phyloP scores from a whole-genome alignment of 1,139 yeast species.

The Blastobotrys niveus region DNA sequence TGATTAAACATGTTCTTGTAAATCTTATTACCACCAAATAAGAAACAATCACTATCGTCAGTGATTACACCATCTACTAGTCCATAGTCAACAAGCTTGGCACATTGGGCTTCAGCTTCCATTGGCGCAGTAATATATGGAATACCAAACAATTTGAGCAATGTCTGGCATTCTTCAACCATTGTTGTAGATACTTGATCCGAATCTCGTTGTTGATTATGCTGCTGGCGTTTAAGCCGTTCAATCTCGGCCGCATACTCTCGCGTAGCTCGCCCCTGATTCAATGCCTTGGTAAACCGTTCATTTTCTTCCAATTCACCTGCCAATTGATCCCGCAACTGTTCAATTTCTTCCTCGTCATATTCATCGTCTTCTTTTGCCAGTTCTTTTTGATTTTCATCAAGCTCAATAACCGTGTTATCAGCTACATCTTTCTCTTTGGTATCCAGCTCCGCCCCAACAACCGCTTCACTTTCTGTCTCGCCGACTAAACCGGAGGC shows the following conservation, averaged over 20 bases:
- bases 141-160: conserved; percentile 79
- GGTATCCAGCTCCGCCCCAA: too few relatives aligned
- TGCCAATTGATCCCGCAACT: conserved; percentile 52
- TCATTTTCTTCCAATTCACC: conserved; percentile 71
- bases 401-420: background rate
- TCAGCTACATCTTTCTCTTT: conserved; percentile 1
- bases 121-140: conserved; percentile 94
- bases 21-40: conserved; percentile 82
- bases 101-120: conserved; percentile 99
- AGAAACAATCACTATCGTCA: conserved; percentile 94
- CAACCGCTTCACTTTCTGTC: background rate
- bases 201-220: conserved; percentile 73
- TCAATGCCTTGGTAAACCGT: conserved; percentile 48
- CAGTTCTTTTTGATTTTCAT: conserved; percentile 22
- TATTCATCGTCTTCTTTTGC: conserved; percentile 38
- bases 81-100: conserved; percentile 56
- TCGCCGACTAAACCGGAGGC: background rate
- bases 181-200: conserved; percentile 85
- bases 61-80: conserved; percentile 94
- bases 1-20: conserved; percentile 94
- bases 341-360: conserved; percentile 72
- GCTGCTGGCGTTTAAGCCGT: conserved; percentile 47
- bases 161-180: conserved; percentile 86
- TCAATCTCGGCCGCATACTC: conserved; percentile 52
- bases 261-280: conserved; percentile 18